These are phyloP conservation scores for Fonsecaea multimorphosa DNA, from an alignment of 2,329 filamentous ascomycete genomes.

Conservation along the genomic window DNA sequence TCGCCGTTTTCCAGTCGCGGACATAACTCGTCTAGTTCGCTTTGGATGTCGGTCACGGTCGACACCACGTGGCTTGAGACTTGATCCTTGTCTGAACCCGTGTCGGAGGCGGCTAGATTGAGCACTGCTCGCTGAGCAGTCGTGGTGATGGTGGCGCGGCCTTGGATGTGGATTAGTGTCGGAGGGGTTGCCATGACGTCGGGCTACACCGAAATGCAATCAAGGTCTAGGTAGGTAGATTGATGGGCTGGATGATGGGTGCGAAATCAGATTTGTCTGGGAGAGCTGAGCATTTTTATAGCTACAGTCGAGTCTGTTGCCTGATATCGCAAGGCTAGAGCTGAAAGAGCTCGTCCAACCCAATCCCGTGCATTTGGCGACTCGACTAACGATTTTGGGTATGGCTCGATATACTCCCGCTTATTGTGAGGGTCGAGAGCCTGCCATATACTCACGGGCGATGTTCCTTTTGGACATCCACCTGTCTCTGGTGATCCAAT, in stretches of 20 bases:
- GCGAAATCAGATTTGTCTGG: not conserved
- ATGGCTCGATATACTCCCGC: not conserved
- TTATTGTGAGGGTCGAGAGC: conserved; percentile 25
- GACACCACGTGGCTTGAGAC: conserved; percentile 26
- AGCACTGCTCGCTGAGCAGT: conserved; percentile 24
- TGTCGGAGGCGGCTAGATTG: conserved; percentile 17
- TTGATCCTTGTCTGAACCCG: conserved; percentile 16
- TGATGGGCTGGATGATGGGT: too few species aligned
- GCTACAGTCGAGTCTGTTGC: not conserved
- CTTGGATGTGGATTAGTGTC: conserved; percentile 27
- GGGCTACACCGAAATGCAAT: not conserved
- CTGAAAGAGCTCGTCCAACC: not conserved
- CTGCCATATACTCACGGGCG: conserved; percentile 32
- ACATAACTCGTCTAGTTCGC: conserved; percentile 13
- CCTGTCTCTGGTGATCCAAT: conserved; percentile 43
- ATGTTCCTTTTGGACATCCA: conserved; percentile 33
- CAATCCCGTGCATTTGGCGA: not conserved
- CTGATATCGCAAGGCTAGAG: not conserved
- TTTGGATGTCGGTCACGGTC: conserved; percentile 21
- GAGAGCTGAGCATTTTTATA: not conserved
- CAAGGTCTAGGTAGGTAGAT: too few species aligned
- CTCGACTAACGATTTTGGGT: conserved; percentile 6
- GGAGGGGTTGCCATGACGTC: conserved; percentile 4
- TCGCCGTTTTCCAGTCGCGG: conserved; percentile 13
- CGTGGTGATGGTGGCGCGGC: conserved; percentile 17